A percentile compares a stretch with the other conserved stretches of the same genome.
Conservation (phyloP, 2,329 filamentous ascomycete genomes). For the Phyllosticta ampelicida region DNA sequence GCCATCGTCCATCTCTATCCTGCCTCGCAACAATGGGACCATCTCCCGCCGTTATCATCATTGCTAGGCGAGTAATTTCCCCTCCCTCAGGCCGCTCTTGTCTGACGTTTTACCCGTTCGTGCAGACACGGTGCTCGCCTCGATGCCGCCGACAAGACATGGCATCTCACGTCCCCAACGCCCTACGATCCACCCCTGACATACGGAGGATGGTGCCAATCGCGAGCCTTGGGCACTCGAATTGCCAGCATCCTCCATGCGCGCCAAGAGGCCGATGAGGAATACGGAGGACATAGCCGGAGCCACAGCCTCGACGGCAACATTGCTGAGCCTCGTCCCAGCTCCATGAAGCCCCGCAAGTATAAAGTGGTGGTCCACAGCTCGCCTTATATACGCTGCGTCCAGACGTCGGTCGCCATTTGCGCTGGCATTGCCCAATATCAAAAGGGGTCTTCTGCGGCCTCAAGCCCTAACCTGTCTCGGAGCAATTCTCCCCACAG, state of each 20-base stretch:
- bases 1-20: not conserved
- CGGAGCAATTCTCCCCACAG: conserved; percentile 13
- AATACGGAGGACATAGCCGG: conserved; percentile 20
- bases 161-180: conserved; percentile 85
- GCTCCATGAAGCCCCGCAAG: conserved; percentile 41
- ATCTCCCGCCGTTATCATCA: conserved; percentile 38
- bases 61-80: conserved; percentile 33
- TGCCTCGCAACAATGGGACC: conserved; percentile 25
- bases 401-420: conserved; percentile 85
- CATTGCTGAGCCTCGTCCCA: not conserved
- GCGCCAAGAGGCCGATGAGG: conserved; percentile 34
- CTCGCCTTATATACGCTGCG: conserved; percentile 86
- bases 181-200: conserved; percentile 94
- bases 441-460: conserved; percentile 21
- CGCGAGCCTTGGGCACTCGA: conserved; percentile 66
- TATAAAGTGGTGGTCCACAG: conserved; percentile 80
- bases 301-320: conserved; percentile 14
- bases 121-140: conserved; percentile 79
- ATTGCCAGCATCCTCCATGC: conserved; percentile 62
- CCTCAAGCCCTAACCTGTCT: conserved; percentile 20
- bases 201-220: conserved; percentile 87
- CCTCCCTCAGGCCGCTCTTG: conserved; percentile 2
- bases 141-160: conserved; percentile 87
- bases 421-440: conserved; percentile 70
- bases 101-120: conserved; percentile 13